Conservation (phyloP, 805 yeast genomes). For the Candida taoyuanica region DNA sequence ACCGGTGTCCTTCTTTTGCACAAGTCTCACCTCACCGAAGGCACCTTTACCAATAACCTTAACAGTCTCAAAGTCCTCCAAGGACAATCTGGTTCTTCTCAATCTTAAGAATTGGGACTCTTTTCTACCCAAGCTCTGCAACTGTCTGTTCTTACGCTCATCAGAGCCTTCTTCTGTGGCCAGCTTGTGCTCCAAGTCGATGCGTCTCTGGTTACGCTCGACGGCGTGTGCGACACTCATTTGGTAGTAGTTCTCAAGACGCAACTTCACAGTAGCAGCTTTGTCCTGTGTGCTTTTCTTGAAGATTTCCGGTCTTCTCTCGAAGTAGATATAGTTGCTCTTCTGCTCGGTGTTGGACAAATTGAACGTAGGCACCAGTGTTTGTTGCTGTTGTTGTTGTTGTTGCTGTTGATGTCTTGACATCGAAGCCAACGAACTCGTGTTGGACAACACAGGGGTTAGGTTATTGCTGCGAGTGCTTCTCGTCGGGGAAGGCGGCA, state of each 20-base stretch:
- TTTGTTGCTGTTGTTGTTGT: slow-evolving; percentile 2
- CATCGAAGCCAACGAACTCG: slow-evolving; percentile 21
- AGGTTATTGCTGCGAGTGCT: slow-evolving; percentile 26
- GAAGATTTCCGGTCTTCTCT: slow-evolving; percentile 28
- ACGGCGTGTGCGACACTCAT: slow-evolving; percentile 90
- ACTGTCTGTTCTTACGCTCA: slow-evolving; percentile 69
- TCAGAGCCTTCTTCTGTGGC: slow-evolving; percentile 61
- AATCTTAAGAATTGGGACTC: slow-evolving; percentile 87
- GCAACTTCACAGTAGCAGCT: slow-evolving; percentile 51
- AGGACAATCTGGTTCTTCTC: slow-evolving; percentile 84
- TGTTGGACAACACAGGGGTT: slow-evolving; percentile 24
- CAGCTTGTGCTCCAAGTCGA: slow-evolving; percentile 79
- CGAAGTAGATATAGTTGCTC: slow-evolving; percentile 26
- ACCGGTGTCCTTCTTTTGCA: slow-evolving; percentile 88
- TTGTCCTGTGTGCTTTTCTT: slow-evolving; percentile 29
- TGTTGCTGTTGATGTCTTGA: slow-evolving; percentile 10
- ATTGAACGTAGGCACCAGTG: slow-evolving; percentile 12
- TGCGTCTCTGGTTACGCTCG: slow-evolving; percentile 89
- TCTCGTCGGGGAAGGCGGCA: slow-evolving; percentile 31
- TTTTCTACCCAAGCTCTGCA: slow-evolving; percentile 74
- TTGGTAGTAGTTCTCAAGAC: slow-evolving; percentile 88
- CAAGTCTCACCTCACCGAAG: slow-evolving; percentile 94
- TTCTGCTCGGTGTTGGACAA: slow-evolving; percentile 12
- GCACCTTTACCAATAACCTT: slow-evolving; percentile 99
- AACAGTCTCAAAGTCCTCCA: slow-evolving; percentile 91